Conservation (phyloP, 805 yeast species). For the Candida maltosa region DNA sequence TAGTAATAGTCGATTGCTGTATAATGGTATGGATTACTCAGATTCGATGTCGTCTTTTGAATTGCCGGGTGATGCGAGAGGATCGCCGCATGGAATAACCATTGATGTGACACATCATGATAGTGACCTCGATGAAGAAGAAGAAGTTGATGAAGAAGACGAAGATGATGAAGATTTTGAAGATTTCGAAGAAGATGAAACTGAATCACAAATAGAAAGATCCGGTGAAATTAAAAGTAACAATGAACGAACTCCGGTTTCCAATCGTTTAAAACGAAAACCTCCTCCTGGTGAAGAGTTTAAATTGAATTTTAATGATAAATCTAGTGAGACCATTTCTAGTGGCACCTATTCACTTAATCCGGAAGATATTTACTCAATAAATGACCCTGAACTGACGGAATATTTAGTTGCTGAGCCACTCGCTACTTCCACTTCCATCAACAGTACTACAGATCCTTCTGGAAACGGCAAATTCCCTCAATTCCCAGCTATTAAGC, state of each 20-base stretch:
- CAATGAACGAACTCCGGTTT: no score
- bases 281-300: slow-evolving; percentile 5
- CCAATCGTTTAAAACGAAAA: slow-evolving; percentile 6
- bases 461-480: slow-evolving; percentile 19
- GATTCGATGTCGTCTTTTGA: no score
- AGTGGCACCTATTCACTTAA: slow-evolving; percentile 1
- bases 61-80: no score
- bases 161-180: not conserved
- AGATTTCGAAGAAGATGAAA: not conserved
- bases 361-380: not conserved
- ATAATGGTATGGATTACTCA: no score
- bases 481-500: slow-evolving; percentile 27
- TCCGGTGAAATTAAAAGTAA: not conserved
- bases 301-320: slow-evolving; percentile 1
- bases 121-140: not conserved
- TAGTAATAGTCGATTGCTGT: no score
- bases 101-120: slow-evolving; percentile 6
- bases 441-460: not conserved
- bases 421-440: no score
- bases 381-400: not conserved
- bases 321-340: slow-evolving; percentile 7
- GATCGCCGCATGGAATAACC: slow-evolving; percentile 9
- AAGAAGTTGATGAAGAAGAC: not conserved
- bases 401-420: not conserved
- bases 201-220: not conserved